Evolutionary conservation across 2,329 filamentous ascomycete species (phyloP).

Genomic region (Trichoderma sp.): DNA sequence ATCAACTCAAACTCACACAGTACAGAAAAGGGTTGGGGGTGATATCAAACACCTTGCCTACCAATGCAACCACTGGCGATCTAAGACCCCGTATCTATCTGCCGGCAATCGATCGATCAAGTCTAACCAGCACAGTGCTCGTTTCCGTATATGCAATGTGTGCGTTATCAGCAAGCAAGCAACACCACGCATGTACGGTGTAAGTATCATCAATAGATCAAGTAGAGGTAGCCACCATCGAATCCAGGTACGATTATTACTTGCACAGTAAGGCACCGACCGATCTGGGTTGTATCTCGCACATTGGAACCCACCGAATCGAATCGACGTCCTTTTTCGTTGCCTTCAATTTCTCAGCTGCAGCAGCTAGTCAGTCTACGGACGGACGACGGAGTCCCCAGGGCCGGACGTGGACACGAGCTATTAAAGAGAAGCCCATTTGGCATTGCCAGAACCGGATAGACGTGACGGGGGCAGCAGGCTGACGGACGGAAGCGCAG

Average conservation of each 20-base stretch:
- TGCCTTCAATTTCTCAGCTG: neutral
- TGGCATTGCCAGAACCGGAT: neutral
- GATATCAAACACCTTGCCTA: neutral
- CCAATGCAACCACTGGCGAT: constrained; percentile 5
- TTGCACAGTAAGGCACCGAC: neutral
- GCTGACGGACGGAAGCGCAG: neutral
- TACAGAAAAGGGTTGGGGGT: constrained; percentile 1
- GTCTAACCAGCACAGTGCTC: neutral
- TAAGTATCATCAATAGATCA: neutral
- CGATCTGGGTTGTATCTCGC: neutral
- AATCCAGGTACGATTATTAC: neutral
- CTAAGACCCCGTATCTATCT: neutral
- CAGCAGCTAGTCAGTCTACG: neutral
- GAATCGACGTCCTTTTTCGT: neutral
- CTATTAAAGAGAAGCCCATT: neutral
- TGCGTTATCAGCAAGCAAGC: neutral
- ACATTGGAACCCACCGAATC: neutral
- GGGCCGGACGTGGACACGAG: neutral
- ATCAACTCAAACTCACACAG: neutral
- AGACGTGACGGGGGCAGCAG: neutral
- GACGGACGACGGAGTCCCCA: neutral
- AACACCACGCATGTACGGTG: neutral
- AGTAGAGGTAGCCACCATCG: neutral
- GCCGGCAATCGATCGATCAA: constrained; percentile 13
- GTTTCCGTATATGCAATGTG: neutral